These are phyloP conservation scores for Eimeria acervulina DNA, from an alignment of 169 alveolate genomes.

Conservation along the genomic window DNA sequence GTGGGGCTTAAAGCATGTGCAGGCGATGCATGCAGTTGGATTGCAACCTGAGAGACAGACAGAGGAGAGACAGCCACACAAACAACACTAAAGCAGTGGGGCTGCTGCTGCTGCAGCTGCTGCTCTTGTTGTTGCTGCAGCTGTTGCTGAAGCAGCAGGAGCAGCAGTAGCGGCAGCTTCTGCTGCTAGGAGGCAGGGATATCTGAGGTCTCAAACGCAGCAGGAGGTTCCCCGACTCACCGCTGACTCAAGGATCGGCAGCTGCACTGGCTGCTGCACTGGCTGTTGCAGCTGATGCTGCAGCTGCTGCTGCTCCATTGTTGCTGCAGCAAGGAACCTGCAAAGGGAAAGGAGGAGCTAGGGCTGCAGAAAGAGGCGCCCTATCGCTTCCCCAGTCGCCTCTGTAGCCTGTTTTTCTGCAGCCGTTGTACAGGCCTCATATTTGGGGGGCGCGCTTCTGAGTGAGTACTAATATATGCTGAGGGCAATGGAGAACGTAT, in stretches of 20 bases:
- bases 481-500: too few relatives aligned
- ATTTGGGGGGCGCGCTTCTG: too few relatives aligned
- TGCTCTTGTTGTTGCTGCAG: too few relatives aligned
- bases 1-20: not conserved
- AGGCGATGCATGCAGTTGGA: not conserved
- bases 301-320: not conserved
- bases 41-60: not conserved
- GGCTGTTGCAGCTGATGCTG: not conserved
- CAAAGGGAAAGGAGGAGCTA: not conserved
- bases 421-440: not conserved
- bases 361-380: not conserved
- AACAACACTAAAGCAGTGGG: not conserved
- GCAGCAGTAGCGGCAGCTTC: too few relatives aligned
- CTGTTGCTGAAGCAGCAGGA: too few relatives aligned
- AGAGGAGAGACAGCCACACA: not conserved
- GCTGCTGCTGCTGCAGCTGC: conserved; percentile 12
- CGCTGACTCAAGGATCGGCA: not conserved
- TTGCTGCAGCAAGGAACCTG: not conserved
- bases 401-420: not conserved
- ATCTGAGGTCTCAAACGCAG: not conserved
- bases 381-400: not conserved
- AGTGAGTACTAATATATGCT: too few relatives aligned
- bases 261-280: not conserved
- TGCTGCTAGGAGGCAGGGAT: not conserved
- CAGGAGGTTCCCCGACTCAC: not conserved